Evolutionary conservation across 2,329 filamentous ascomycete species (phyloP).

Genomic region (Trichoderma hamatum): DNA sequence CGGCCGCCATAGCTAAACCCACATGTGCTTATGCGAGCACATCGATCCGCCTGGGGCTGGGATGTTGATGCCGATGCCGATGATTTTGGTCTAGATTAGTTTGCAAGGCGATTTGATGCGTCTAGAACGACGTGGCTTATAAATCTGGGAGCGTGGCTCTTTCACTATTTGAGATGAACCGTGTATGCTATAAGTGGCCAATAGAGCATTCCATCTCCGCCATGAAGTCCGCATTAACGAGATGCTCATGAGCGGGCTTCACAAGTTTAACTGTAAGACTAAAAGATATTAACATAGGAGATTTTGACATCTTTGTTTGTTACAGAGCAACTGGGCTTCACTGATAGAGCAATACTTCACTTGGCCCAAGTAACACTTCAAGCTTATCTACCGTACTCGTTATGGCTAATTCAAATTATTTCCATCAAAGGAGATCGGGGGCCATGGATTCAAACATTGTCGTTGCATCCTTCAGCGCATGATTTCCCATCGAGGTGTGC

Average conservation of each 20-base stretch:
- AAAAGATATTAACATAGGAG: background rate
- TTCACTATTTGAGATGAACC: background rate
- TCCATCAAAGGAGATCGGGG: background rate
- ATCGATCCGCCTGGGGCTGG: background rate
- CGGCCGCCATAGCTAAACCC: slow-evolving; percentile 2
- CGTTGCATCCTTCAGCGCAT: too few species aligned
- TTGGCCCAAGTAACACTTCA: background rate
- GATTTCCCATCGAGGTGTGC: background rate
- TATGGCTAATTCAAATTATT: background rate
- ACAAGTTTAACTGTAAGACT: background rate
- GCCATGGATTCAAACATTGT: background rate
- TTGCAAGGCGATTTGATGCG: background rate
- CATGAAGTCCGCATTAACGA: background rate
- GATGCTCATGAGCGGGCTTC: background rate
- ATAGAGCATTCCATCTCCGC: background rate
- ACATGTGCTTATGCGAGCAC: background rate
- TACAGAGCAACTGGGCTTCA: too few species aligned
- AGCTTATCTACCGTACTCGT: background rate
- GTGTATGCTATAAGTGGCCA: background rate
- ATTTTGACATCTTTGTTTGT: too few species aligned
- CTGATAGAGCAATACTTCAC: too few species aligned
- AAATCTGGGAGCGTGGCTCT: background rate
- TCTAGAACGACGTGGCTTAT: background rate
- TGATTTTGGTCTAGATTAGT: background rate
- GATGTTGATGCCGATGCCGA: background rate